Conservation (phyloP, 2,329 filamentous ascomycete species). For the Diaporthe citriasiana region DNA sequence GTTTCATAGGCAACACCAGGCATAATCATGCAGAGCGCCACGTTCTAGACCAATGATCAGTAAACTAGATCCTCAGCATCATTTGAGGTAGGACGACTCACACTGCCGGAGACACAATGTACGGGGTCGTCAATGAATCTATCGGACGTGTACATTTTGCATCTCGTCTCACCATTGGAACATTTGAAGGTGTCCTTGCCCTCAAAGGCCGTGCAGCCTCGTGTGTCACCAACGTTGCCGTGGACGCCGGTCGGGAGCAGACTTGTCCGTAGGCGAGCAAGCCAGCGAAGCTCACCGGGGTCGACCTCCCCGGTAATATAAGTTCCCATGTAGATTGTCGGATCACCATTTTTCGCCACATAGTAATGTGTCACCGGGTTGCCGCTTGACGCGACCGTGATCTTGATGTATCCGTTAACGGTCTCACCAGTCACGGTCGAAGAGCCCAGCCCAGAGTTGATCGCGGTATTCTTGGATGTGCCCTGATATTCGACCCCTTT, state of each 20-base stretch:
- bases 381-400: constrained; percentile 68
- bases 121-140: constrained; percentile 78
- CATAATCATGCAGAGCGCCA: constrained; percentile 74
- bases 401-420: constrained; percentile 65
- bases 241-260: constrained; percentile 56
- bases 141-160: constrained; percentile 78
- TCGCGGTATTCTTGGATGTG: constrained; percentile 64
- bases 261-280: constrained; percentile 69
- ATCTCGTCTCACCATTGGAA: constrained; percentile 73
- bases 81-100: constrained; percentile 2
- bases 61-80: constrained; percentile 43
- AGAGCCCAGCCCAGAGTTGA: constrained; percentile 70
- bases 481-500: constrained; percentile 73
- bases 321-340: constrained; percentile 73
- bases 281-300: constrained; percentile 74
- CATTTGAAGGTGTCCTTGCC: constrained; percentile 69
- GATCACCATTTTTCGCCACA: constrained; percentile 71
- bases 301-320: constrained; percentile 70
- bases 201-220: constrained; percentile 66
- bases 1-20: constrained; percentile 65
- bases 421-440: constrained; percentile 63
- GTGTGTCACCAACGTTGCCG: constrained; percentile 68
- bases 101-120: constrained; percentile 71
- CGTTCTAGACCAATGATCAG: constrained; percentile 43
- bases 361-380: constrained; percentile 75